Evolutionary conservation across 1,139 yeast genomes (phyloP).

Genomic region (Geotrichum aggregatum): DNA sequence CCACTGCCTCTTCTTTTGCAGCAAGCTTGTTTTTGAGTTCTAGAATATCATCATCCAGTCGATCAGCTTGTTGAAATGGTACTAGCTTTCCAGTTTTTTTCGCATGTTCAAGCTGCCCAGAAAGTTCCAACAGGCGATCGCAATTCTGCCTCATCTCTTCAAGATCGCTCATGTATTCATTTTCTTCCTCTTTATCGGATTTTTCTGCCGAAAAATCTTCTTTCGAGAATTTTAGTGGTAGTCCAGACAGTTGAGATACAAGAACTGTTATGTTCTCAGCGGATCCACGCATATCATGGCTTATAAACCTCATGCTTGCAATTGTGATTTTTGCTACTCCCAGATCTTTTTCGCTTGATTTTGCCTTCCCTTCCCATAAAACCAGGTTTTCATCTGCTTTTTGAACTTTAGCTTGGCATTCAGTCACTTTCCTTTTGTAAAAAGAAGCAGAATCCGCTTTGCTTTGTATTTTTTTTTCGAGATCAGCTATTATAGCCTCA

Average conservation of each 20-base stretch:
- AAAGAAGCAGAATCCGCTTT: background rate
- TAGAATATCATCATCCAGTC: background rate
- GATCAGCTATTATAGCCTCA: background rate
- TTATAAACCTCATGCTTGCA: background rate
- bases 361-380: background rate
- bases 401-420: background rate
- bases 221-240: background rate
- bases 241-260: too few species aligned
- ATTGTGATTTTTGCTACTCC: background rate
- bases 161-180: background rate
- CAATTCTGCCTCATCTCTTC: too few species aligned
- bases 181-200: background rate
- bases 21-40: slow-evolving; percentile 9
- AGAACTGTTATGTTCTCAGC: too few species aligned
- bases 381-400: background rate
- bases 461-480: background rate
- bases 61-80: background rate
- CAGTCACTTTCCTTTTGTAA: background rate
- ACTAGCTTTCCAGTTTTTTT: background rate
- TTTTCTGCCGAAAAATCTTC: background rate
- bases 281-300: too few species aligned
- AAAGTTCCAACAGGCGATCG: too few species aligned
- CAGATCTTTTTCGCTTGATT: background rate
- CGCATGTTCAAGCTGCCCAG: background rate
- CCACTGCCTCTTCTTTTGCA: slow-evolving; percentile 15